Evolutionary conservation across 2,329 filamentous ascomycete species (phyloP), one percentile per base, ranked within the genome.

Genomic region (Fusarium sp.): DNA sequence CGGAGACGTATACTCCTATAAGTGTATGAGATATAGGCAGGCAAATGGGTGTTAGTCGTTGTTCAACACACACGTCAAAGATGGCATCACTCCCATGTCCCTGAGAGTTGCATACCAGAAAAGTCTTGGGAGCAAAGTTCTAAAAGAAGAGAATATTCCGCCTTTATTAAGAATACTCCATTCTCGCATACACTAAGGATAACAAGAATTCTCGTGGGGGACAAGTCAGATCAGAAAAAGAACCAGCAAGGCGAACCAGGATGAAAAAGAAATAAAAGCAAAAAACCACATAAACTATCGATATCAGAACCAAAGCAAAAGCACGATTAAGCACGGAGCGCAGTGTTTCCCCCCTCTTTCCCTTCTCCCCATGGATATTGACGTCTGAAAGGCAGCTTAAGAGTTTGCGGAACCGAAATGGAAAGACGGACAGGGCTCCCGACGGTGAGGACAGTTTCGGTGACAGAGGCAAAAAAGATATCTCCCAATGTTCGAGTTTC

Each of bases 161-260:
- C 74, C 75, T 79, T 74, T 79, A 78, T 78, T 78, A 78, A 79
- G 74, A 78, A 78, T 77, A 77, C 75, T 74, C 70, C 58, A 77
- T 71, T 68, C 74, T 77, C 66, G 64, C 64, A 68, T 70, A 78
- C 64, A 67, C 64, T 67, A 48, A 57, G 18, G 25, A 52, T 52
- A 64, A 67, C 67, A 70, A 70, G 67, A 61, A 70, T 70, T 72
- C 64, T 48, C 43, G 18, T n/a, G 43, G 66, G 64, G 60, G 52
- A 18, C 32, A 52, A 52, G 27, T 52, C 56, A 58, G 34, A 39
- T 39, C 23, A 58, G 34, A 58, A 58, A 64, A 62, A 61, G 54
- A 71, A 66, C 68, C 61, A 63, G 35, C 62, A 45, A 57, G 72
- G 61, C 70, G 66, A 73, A 57, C 66, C 68, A 75, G 72, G 68